These are phyloP conservation scores for Lindgomyces ingoldianus DNA, from an alignment of 495 filamentous ascomycete genomes.

Conservation along the genomic window DNA sequence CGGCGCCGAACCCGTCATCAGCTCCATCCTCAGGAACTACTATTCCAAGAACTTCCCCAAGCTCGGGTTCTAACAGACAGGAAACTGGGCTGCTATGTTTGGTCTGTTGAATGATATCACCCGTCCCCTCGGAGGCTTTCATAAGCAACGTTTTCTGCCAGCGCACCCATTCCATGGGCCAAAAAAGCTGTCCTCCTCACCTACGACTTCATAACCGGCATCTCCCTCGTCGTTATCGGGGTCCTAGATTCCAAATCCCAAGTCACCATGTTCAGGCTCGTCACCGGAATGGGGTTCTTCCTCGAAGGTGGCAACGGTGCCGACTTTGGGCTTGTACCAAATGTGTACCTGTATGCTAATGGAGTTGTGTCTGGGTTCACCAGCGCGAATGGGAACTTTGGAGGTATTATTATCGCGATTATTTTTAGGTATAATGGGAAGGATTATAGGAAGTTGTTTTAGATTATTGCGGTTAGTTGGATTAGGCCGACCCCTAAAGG, in stretches of 20 bases:
- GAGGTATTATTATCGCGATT: constrained; percentile 46
- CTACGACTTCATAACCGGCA: constrained; percentile 42
- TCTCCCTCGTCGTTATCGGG: constrained; percentile 43
- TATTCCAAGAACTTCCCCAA: constrained; percentile 40
- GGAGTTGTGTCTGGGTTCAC: constrained; percentile 45
- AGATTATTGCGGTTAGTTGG: constrained; percentile 45
- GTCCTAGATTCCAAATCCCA: constrained; percentile 34
- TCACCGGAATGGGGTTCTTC: constrained; percentile 43
- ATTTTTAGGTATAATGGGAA: constrained; percentile 44
- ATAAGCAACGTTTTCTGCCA: constrained; percentile 42
- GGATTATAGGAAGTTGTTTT: constrained; percentile 42
- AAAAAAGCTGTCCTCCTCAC: constrained; percentile 45
- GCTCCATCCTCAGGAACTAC: constrained; percentile 46
- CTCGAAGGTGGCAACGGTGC: constrained; percentile 46
- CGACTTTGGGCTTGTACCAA: constrained; percentile 45
- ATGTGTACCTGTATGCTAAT: constrained; percentile 46
- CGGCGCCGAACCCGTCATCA: constrained; percentile 45
- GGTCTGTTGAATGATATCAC: constrained; percentile 45
- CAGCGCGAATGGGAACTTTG: constrained; percentile 46
- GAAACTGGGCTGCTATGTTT: constrained; percentile 49
- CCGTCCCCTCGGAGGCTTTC: constrained; percentile 43
- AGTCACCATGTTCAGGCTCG: constrained; percentile 41
- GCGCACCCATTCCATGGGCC: constrained; percentile 39
- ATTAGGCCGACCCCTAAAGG: constrained; percentile 46
- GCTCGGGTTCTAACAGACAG: constrained; percentile 38